Percentiles rank a stretch among this genome's conserved stretches.
These are phyloP conservation scores for Colletotrichum liriopes DNA, from an alignment of 2,329 filamentous ascomycete genomes.

Conservation along the genomic window DNA sequence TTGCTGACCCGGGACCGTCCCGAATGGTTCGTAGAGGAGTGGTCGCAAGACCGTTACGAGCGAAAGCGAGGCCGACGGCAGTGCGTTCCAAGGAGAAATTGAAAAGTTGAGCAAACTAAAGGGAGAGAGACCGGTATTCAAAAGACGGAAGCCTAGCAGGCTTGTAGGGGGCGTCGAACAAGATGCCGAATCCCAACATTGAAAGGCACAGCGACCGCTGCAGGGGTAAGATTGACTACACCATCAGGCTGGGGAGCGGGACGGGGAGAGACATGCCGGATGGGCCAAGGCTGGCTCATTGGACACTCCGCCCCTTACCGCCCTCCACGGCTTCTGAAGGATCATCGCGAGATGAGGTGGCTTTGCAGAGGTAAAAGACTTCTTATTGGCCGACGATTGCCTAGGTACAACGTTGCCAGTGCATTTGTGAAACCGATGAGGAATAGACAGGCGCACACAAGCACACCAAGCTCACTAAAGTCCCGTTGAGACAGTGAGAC, in stretches of 20 bases:
- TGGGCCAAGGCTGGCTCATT: constrained; percentile 7
- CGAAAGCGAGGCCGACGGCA: background rate
- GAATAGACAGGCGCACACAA: constrained; percentile 4
- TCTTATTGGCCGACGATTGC: constrained; percentile 14
- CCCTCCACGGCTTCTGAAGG: constrained; percentile 19
- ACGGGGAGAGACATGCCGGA: constrained; percentile 12
- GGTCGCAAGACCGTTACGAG: background rate
- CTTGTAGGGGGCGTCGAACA: background rate
- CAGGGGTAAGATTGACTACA: constrained; percentile 21
- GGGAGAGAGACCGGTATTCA: background rate
- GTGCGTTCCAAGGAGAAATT: background rate
- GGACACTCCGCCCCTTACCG: constrained; percentile 27
- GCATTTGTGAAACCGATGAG: constrained; percentile 3
- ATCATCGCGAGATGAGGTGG: constrained; percentile 30
- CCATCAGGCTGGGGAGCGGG: constrained; percentile 31
- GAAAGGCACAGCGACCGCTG: background rate
- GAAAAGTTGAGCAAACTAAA: background rate
- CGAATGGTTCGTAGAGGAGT: background rate
- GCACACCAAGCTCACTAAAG: constrained; percentile 19
- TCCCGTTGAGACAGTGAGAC: background rate
- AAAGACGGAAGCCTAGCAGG: background rate
- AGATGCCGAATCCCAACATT: constrained; percentile 17
- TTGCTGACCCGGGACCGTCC: background rate
- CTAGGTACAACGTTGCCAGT: constrained; percentile 17
- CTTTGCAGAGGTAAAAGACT: background rate